Percentiles rank a stretch among this genome's conserved stretches.
Evolutionary conservation across 768 basidiomycete species (phyloP).

Genomic region (Kwoniella dejecticola): DNA sequence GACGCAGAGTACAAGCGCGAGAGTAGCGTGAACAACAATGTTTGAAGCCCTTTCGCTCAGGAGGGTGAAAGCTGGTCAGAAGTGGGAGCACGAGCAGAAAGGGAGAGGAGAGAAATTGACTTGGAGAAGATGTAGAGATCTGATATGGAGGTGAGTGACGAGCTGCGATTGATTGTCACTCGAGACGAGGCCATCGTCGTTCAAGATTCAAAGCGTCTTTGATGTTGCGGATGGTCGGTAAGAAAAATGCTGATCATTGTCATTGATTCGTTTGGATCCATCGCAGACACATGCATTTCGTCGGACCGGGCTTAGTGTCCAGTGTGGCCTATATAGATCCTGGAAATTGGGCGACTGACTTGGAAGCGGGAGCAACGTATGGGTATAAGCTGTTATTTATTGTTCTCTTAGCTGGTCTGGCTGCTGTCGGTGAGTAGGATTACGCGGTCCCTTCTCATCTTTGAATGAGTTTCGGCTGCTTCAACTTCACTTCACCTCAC

Average conservation of each 20-base stretch:
- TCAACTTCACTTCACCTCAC: too few species aligned
- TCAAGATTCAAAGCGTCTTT: too few species aligned
- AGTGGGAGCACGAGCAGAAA: neutral
- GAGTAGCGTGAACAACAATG: too few species aligned
- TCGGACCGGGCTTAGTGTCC: constrained; percentile 82
- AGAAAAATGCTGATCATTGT: too few species aligned
- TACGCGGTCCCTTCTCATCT: too few species aligned
- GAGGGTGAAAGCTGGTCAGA: neutral
- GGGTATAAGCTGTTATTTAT: constrained; percentile 86
- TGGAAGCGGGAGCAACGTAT: constrained; percentile 80
- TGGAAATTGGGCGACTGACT: constrained; percentile 85
- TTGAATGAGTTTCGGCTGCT: too few species aligned
- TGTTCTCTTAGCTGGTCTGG: constrained; percentile 76
- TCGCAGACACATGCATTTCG: constrained; percentile 53
- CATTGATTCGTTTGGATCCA: too few species aligned
- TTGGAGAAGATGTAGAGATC: constrained; percentile 9
- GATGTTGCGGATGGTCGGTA: too few species aligned
- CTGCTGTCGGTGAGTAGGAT: constrained; percentile 66
- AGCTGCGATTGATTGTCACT: too few species aligned
- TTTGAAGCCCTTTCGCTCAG: too few species aligned
- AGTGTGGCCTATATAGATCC: constrained; percentile 72
- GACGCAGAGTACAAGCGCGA: too few species aligned
- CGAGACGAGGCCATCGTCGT: too few species aligned
- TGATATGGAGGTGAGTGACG: constrained; percentile 16
- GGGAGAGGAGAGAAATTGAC: neutral